Conservation (phyloP, 768 basidiomycete genomes). For the Mycena epipterygia region DNA sequence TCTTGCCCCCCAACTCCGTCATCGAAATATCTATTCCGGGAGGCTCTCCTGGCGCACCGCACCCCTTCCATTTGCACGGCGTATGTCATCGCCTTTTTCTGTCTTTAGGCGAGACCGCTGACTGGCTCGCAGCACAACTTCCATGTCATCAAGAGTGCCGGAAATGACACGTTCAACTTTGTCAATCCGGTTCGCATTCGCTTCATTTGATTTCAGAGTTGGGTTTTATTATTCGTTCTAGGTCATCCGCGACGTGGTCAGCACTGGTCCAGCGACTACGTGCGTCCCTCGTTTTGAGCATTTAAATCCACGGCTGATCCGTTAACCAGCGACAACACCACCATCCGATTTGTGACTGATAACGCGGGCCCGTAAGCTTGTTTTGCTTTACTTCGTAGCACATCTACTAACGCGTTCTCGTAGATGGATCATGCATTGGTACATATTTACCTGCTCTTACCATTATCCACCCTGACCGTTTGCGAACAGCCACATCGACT, state of each 20-base stretch:
- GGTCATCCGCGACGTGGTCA: conserved; percentile 22
- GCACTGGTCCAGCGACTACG: neutral
- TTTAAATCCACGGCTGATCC: neutral
- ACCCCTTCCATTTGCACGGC: conserved; percentile 21
- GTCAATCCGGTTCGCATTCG: conserved; percentile 14
- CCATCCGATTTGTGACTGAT: conserved; percentile 59
- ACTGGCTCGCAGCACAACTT: conserved; percentile 45
- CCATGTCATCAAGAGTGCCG: conserved; percentile 47
- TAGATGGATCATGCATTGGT: conserved; percentile 56
- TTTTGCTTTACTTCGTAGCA: too few relatives aligned
- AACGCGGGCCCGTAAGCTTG: conserved; percentile 63
- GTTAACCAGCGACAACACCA: neutral
- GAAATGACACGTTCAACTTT: conserved; percentile 33
- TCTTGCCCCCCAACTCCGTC: conserved; percentile 10
- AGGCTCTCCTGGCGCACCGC: neutral
- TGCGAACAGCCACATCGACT: conserved; percentile 51
- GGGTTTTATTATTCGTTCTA: neutral
- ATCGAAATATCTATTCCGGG: conserved; percentile 6
- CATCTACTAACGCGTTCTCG: neutral
- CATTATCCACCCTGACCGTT: neutral
- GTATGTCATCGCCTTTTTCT: neutral
- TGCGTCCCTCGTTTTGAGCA: too few relatives aligned
- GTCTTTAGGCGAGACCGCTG: neutral
- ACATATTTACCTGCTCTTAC: neutral
- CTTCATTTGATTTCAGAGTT: neutral